Evolutionary conservation across 345 rosid species (phyloP).

Genomic region (Conringia planisiliqua): DNA sequence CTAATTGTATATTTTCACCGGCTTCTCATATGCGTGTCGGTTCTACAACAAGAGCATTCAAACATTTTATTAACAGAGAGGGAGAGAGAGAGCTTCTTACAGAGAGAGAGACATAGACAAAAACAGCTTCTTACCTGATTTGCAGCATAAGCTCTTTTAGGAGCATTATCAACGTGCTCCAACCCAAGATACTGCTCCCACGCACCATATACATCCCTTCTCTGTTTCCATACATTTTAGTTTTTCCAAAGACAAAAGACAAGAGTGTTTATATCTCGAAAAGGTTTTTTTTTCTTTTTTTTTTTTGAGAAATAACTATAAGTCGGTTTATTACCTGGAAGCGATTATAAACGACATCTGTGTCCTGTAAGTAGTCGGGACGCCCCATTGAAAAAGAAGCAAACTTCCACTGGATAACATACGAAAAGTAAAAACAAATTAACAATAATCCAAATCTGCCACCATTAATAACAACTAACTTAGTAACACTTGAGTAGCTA

Average conservation of each 20-base stretch:
- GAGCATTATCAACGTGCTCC: slow-evolving; percentile 84
- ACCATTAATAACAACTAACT: background rate
- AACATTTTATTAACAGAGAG: background rate
- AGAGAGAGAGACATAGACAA: background rate
- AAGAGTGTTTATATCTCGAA: no score
- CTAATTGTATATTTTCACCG: slow-evolving; percentile 38
- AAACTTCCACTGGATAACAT: slow-evolving; percentile 77
- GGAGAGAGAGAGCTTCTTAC: background rate
- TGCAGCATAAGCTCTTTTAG: slow-evolving; percentile 70
- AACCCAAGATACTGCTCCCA: slow-evolving; percentile 94
- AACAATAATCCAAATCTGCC: background rate
- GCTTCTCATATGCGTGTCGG: slow-evolving; percentile 36
- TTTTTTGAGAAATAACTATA: background rate
- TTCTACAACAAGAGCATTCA: slow-evolving; percentile 27
- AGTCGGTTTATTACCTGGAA: slow-evolving; percentile 56
- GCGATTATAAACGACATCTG: slow-evolving; percentile 68
- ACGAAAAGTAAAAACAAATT: background rate
- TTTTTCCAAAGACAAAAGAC: background rate
- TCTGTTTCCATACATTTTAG: slow-evolving; percentile 30
- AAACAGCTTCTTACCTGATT: slow-evolving; percentile 53
- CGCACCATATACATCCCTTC: slow-evolving; percentile 73
- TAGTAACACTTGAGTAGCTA: background rate
- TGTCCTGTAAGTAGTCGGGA: slow-evolving; percentile 78
- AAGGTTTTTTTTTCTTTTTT: no score
- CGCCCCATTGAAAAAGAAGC: slow-evolving; percentile 89